Percentiles rank a stretch among this genome's conserved stretches.
Conservation (phyloP, 192 early-diverging fungal species). For the Coemansia sp. region DNA sequence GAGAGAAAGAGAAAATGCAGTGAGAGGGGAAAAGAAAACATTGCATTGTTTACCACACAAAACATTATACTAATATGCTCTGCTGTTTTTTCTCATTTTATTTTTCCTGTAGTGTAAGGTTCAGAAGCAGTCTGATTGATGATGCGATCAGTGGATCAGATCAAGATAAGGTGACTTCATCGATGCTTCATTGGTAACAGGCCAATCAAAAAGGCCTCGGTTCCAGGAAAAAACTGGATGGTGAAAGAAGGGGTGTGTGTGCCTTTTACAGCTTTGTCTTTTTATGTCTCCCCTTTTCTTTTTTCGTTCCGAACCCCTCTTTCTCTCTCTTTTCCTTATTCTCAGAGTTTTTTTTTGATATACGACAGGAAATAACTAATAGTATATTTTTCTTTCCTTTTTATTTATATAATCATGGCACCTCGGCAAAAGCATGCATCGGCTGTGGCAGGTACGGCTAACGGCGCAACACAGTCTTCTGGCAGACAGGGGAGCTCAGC, state of each 20-base stretch:
- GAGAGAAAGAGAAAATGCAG: no score
- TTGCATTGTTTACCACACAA: no score
- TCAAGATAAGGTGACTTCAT: neutral
- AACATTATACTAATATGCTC: no score
- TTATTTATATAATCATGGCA: conserved; percentile 1
- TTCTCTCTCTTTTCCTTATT: neutral
- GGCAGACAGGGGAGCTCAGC: neutral
- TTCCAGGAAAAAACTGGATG: neutral
- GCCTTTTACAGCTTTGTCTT: no score
- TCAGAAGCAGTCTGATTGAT: no score
- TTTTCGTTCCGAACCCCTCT: no score
- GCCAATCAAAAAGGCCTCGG: neutral
- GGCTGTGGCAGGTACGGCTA: neutral
- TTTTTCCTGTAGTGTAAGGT: no score
- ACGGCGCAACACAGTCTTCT: neutral
- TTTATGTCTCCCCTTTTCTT: no score
- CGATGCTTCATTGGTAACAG: neutral
- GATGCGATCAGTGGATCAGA: neutral
- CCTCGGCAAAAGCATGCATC: conserved; percentile 18
- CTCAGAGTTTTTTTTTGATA: neutral
- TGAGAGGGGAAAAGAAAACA: no score
- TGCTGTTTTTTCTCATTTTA: no score
- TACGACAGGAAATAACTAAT: no score
- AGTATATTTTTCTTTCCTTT: neutral
- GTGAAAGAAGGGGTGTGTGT: no score